Base-by-base conservation (phyloP, 257 asterid genomes). In the Eucommia ulmoides region DNA sequence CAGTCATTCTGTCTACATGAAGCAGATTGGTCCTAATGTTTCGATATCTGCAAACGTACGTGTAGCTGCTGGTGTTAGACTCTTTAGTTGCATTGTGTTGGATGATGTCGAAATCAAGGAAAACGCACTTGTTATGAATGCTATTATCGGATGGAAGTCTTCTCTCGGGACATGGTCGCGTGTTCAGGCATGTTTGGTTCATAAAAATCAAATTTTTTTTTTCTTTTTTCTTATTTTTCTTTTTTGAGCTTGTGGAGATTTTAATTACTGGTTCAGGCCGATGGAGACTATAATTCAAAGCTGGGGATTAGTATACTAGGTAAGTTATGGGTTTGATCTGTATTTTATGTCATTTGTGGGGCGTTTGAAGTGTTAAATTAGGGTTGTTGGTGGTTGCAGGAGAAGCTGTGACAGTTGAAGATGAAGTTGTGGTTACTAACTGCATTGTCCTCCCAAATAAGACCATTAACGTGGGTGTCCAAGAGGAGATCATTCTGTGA, bases 11-110 rank as follows among this genome's bases (percentile, higher is more conserved):
- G n/a, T n/a, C n/a, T n/a, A n/a, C n/a, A n/a, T n/a, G 8, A 1
- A 51, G 53, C 80, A 84, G 95, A 79, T 84, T 74, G 95, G 95
- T 49, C 95, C 95, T 2, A 69, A 79, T 53, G 95, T 77, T 7
- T 82, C 95, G 3, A 62, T 82, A 61, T 81, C 93, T 52, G 95
- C 95, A 45, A 85, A 85, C 71, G 95, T 77, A 23, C 95, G 95
- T 9, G 56, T 85, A 50, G 79, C 91, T 18, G 68, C 87, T 61
- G 95, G 95, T 57, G 95, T 61, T 21, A 75, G 94, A 53, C 93
- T 85, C 41, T 48, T 59, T 33, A 70, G 65, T 50, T 82, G 93
- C 52, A 79, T 85, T 4, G 73, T 85, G 53, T 56, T 85, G 42
- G 93, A 85, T 45, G 83, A 77, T 45, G 96, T 77, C 38, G 92